A percentile compares a stretch with the other conserved stretches of the same genome.
Evolutionary conservation across 495 filamentous ascomycete species (phyloP).

Genomic region (Hypoxylon rickii): DNA sequence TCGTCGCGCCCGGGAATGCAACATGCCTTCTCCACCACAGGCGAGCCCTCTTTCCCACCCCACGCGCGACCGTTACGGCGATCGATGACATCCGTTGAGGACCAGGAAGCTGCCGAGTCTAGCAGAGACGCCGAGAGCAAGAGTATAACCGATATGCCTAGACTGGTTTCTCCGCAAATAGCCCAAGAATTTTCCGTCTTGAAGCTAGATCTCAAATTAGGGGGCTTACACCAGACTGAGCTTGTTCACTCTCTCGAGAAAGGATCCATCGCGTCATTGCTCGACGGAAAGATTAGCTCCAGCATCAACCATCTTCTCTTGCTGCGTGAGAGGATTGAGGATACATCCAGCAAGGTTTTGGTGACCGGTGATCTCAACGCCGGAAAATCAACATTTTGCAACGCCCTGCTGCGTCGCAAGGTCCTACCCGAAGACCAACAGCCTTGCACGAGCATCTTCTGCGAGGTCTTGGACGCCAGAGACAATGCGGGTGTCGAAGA

Average conservation of each 20-base stretch:
- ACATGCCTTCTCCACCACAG: slow-evolving; percentile 56
- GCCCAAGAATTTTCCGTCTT: slow-evolving; percentile 94
- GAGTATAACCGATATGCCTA: slow-evolving; percentile 62
- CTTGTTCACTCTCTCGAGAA: slow-evolving; percentile 98
- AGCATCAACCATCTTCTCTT: slow-evolving; percentile 87
- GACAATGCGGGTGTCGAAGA: slow-evolving; percentile 92
- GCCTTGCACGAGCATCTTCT: slow-evolving; percentile 98
- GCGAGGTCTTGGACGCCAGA: slow-evolving; percentile 89
- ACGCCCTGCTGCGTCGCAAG: slow-evolving; percentile 89
- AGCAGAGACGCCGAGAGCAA: slow-evolving; percentile 68
- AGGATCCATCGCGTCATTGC: slow-evolving; percentile 79
- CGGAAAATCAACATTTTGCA: slow-evolving; percentile 98
- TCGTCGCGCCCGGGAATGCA: slow-evolving; percentile 54
- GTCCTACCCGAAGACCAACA: slow-evolving; percentile 96
- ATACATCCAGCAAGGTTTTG: slow-evolving; percentile 95
- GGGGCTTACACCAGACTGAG: slow-evolving; percentile 80
- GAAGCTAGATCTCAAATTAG: slow-evolving; percentile 92
- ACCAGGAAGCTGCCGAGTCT: slow-evolving; percentile 67
- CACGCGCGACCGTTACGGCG: slow-evolving; percentile 63
- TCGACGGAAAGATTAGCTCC: slow-evolving; percentile 92
- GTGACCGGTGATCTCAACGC: slow-evolving; percentile 98
- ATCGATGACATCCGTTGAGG: slow-evolving; percentile 71
- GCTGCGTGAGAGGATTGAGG: slow-evolving; percentile 91
- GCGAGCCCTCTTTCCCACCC: slow-evolving; percentile 35
- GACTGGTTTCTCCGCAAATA: slow-evolving; percentile 89